A percentile compares a stretch with the other conserved stretches of the same genome.
phyloP scores from a whole-genome alignment of 352 stramenopile species.

The Phytophthora citrophthora region DNA sequence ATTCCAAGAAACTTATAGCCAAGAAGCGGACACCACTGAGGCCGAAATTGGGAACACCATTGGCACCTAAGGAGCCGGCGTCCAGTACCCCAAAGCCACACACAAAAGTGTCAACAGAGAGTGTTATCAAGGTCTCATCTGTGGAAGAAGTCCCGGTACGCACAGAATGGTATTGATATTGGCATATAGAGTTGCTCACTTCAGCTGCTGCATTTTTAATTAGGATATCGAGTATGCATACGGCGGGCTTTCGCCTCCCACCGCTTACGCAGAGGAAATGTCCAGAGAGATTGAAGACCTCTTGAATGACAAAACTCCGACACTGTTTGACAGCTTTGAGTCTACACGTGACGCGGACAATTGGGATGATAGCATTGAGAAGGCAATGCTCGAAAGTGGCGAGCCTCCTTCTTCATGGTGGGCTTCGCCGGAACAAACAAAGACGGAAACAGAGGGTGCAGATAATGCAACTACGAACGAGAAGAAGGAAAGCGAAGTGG shows the following conservation, averaged over 20 bases:
- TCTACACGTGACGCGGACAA: conserved; percentile 9
- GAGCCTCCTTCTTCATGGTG: conserved; percentile 59
- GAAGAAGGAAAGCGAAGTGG: conserved; percentile 16
- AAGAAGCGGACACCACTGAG: conserved; percentile 32
- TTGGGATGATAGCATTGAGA: conserved; percentile 52
- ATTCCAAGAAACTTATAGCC: conserved; percentile 31
- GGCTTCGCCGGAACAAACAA: conserved; percentile 24
- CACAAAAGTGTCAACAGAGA: conserved; percentile 14
- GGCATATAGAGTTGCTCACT: conserved; percentile 2
- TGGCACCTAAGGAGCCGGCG: conserved; percentile 1
- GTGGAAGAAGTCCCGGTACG: conserved; percentile 51
- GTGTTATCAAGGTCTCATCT: conserved; percentile 11
- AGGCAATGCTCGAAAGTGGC: conserved; percentile 46
- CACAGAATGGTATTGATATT: background rate
- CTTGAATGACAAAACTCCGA: conserved; percentile 48
- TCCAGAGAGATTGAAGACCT: conserved; percentile 58
- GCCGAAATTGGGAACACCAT: conserved; percentile 2
- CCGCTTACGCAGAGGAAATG: conserved; percentile 49
- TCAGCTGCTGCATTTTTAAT: background rate
- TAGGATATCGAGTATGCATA: conserved; percentile 82
- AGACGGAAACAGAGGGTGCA: conserved; percentile 2
- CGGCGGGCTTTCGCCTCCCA: conserved; percentile 55
- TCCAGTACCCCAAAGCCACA: conserved; percentile 17
- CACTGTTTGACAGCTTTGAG: conserved; percentile 57
- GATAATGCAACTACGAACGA: background rate